These are phyloP conservation scores for Grosmannia penicillata DNA, from an alignment of 2,329 filamentous ascomycete species.

Conservation along the genomic window DNA sequence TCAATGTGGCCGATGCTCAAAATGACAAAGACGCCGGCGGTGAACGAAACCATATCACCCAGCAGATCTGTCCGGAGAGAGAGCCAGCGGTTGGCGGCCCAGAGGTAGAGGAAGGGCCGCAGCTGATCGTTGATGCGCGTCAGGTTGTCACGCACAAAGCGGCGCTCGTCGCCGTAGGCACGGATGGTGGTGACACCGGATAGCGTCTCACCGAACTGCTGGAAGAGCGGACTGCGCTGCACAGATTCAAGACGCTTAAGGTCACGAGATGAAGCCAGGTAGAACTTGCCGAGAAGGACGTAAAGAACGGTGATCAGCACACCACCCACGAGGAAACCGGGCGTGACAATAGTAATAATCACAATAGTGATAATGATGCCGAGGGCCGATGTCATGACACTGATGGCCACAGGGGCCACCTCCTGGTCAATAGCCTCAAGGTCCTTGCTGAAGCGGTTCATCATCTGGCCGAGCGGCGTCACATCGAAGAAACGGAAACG, in stretches of 20 bases:
- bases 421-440: slow-evolving; percentile 92
- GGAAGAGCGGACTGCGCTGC: slow-evolving; percentile 86
- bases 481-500: slow-evolving; percentile 98
- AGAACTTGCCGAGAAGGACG: slow-evolving; percentile 70
- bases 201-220: slow-evolving; percentile 93
- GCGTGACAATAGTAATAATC: slow-evolving; percentile 78
- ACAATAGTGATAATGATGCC: slow-evolving; percentile 71
- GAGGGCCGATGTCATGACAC: slow-evolving; percentile 48
- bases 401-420: slow-evolving; percentile 80
- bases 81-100: slow-evolving; percentile 95
- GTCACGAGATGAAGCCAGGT: slow-evolving; percentile 84
- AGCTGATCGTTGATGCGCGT: slow-evolving; percentile 77
- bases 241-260: slow-evolving; percentile 91
- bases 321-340: slow-evolving; percentile 76
- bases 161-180: slow-evolving; percentile 84
- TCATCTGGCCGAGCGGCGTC: slow-evolving; percentile 86
- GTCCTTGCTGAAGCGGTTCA: slow-evolving; percentile 98
- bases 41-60: slow-evolving; percentile 85
- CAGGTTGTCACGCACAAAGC: slow-evolving; percentile 88
- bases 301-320: slow-evolving; percentile 76
- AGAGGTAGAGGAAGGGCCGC: slow-evolving; percentile 88
- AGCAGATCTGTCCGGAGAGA: slow-evolving; percentile 82
- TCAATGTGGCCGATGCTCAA: slow-evolving; percentile 70
- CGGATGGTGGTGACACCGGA: slow-evolving; percentile 93
- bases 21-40: slow-evolving; percentile 82